Base-by-base conservation (phyloP, 31 red algal genomes). In the Asparagopsis taxiformis region DNA sequence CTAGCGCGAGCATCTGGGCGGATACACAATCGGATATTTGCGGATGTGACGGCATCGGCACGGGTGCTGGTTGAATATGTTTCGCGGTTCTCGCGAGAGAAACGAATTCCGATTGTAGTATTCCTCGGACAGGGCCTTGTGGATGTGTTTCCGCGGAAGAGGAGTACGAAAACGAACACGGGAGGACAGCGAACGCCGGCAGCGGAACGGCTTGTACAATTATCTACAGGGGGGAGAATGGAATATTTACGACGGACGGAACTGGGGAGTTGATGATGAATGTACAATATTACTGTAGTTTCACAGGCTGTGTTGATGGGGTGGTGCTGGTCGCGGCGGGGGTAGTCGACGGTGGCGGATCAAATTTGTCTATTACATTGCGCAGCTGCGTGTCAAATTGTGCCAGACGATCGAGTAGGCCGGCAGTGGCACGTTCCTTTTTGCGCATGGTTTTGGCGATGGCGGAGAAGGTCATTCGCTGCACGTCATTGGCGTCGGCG, bases 71-170 rank as follows among this genome's bases (percentile, higher is more conserved):
- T 80, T 28, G 85, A 89, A 44, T 80, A 89, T 50, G 85, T 89
- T 22, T 79, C 74, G 39, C 65, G 75, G 34, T 89, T 89, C 66
- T 62, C 85, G 34, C 59, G 85, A 67, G 74, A 79, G 21, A 89
- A 89, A 37, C 65, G 74, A 4, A 89, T 89, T 44, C 85, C 85
- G 6, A 89, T 89, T 38, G 85, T 89, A 55, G 75, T 89, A 23
- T 89, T 80, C 39, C 75, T 89, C 13, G 85, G 85, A 1, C 49
- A 89, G 23, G 75, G 59, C 20, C 54, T 86, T 53, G 62, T 86
- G 31, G 82, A 76, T 28, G 71, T 86, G 11, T 86, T 75, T 51
- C 70, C 82, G 7, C 59, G 59, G 44, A 75, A 76, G 35, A 39
- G 71, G 39, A 30, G 36, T 11, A 17, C 16, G 15, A 23, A 37